Evolutionary conservation across 495 filamentous ascomycete species (phyloP), one percentile per base, ranked within the genome.

Genomic region (Penicillium desertorum): DNA sequence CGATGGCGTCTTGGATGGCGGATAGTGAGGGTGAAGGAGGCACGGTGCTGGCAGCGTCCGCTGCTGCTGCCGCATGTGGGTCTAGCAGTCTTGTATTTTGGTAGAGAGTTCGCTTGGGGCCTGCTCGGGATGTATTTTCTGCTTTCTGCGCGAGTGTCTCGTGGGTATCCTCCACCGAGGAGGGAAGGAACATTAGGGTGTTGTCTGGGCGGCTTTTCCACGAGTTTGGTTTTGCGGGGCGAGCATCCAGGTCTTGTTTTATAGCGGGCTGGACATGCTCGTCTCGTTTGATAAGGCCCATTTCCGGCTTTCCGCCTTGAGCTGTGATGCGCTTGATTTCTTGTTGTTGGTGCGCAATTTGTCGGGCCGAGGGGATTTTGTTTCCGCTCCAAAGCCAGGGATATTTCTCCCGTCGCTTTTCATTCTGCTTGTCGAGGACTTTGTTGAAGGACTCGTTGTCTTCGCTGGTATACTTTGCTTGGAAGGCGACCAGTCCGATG

Each of bases 371-470:
- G 0, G 90, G 91, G 25, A 97, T 81, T 72, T 95, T 95, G 69
- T 98, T 97, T 25, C 84, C 86, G 32, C 79, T 82, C 86, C 90
- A 96, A 47, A 96, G 77, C 88, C 92, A 98, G 0, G 85, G 85
- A 66, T 96, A 86, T 59, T 90, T 92, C 66, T 90, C 86, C 12
- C 87, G 83, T 39, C 80, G 81, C 69, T 91, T 92, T 25, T 83
- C 79, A 66, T 97, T 98, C 62, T 96, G 90, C 68, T 88, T 91
- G 73, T 98, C 94, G 12, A 98, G 75, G 1, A 98, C 78, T 64
- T 87, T 88, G 72, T 96, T 93, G 77, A 98, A 97, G 48, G 86
- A 90, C 64, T 96, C 93, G 65, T 98, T 97, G 70, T 98, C 94
- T 72, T 98, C 94, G 61, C 89, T 94, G 5, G 92, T 98, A 71